These are phyloP conservation scores for Kwoniella shivajii DNA, from an alignment of 1,284 basidiomycete species.

Conservation along the genomic window DNA sequence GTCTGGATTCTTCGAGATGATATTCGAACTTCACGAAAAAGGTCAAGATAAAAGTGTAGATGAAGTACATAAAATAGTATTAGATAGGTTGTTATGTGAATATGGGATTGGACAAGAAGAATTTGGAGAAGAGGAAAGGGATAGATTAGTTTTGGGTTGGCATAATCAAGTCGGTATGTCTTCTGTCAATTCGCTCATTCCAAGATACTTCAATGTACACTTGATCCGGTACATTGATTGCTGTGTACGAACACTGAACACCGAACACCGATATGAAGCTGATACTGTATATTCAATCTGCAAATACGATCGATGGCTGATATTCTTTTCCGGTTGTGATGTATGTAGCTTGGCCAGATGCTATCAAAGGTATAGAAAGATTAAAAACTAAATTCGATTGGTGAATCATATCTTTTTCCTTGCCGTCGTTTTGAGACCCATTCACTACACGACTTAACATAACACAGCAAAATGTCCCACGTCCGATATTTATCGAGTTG, in stretches of 20 bases:
- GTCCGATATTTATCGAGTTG: no score
- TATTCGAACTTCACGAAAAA: slow-evolving; percentile 11
- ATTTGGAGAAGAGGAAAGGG: slow-evolving; percentile 1
- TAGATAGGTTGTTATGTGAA: slow-evolving; percentile 12
- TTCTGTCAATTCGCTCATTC: background rate
- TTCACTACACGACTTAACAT: no score
- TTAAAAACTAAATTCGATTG: slow-evolving; percentile 15
- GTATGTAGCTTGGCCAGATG: slow-evolving; percentile 23
- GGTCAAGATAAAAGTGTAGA: slow-evolving; percentile 20
- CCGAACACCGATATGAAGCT: no score
- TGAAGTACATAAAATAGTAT: slow-evolving; percentile 13
- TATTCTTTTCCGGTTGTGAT: background rate
- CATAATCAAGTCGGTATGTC: slow-evolving; percentile 17
- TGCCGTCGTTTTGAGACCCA: no score
- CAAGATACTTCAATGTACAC: no score
- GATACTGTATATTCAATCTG: no score
- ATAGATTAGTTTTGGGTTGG: slow-evolving; percentile 19
- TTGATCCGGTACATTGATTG: no score
- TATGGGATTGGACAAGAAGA: background rate
- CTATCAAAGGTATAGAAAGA: slow-evolving; percentile 14
- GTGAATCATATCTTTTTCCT: no score
- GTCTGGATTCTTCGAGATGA: slow-evolving; percentile 16
- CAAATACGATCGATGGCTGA: no score
- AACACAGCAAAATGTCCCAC: no score
- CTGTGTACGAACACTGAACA: no score